phyloP scores from a whole-genome alignment of 164 flowering plant species.

The Umbellularia californica region DNA sequence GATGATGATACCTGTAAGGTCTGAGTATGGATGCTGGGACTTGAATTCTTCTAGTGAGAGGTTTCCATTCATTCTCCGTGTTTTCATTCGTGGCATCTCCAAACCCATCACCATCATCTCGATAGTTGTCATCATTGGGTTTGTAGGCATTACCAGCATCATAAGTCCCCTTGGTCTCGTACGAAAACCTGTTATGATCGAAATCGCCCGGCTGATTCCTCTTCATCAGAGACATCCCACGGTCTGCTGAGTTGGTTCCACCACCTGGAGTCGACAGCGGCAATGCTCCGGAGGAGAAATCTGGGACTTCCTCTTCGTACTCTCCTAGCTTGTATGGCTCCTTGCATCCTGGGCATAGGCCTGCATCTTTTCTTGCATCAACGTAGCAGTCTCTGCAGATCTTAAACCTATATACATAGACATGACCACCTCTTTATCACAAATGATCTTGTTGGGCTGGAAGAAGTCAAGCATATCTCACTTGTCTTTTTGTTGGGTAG shows the following conservation, averaged over 20 bases:
- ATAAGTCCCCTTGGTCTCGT: conserved; percentile 75
- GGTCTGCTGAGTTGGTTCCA: conserved; percentile 20
- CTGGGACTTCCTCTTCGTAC: conserved; percentile 26
- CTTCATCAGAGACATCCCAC: conserved; percentile 53
- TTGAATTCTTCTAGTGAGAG: conserved; percentile 51
- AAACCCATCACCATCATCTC: conserved; percentile 20
- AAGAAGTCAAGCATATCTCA: too few species aligned
- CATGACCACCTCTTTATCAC: not conserved
- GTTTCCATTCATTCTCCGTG: conserved; percentile 69
- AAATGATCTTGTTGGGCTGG: too few species aligned
- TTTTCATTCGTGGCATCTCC: conserved; percentile 22
- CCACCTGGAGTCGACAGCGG: conserved; percentile 41
- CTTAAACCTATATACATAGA: conserved; percentile 41
- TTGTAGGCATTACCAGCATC: conserved; percentile 73
- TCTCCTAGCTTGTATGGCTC: conserved; percentile 56
- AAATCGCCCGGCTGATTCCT: conserved; percentile 65
- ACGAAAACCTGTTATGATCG: conserved; percentile 78
- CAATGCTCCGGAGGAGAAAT: conserved; percentile 28
- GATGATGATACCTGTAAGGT: conserved; percentile 60
- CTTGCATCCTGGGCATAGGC: conserved; percentile 69
- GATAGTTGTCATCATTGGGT: conserved; percentile 50
- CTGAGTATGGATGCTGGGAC: conserved; percentile 54
- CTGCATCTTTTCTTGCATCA: conserved; percentile 59
- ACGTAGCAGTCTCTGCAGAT: conserved; percentile 71
- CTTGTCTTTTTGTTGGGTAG: too few species aligned